phyloP scores from a whole-genome alignment of 2,329 filamentous ascomycete species.

The Chaetomium strumarium region DNA sequence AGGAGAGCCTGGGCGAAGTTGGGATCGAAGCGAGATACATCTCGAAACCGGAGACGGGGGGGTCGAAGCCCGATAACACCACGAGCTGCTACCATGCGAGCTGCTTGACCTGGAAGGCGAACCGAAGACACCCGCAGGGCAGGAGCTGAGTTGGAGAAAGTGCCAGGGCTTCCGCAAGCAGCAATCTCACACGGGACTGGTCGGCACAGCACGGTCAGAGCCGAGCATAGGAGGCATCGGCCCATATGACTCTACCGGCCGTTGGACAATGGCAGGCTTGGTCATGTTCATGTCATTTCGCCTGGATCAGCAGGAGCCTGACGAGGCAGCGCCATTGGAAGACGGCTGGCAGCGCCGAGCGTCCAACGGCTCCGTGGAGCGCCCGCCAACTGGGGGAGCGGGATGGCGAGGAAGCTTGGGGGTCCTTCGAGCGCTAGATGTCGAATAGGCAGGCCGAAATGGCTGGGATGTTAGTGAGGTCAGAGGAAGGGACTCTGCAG shows the following conservation, averaged over 20 bases:
- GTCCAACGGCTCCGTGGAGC: conserved; percentile 8
- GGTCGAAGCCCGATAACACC: conserved; percentile 18
- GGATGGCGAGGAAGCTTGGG: conserved; percentile 5
- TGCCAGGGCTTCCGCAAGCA: conserved; percentile 28
- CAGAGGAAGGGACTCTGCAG: conserved; percentile 20
- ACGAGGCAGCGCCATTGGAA: conserved; percentile 14
- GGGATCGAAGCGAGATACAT: conserved; percentile 19
- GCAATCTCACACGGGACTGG: conserved; percentile 26
- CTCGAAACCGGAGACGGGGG: conserved; percentile 24
- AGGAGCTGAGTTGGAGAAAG: conserved; percentile 19
- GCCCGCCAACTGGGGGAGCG: conserved; percentile 20
- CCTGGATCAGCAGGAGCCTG: conserved; percentile 4
- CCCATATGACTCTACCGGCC: conserved; percentile 18
- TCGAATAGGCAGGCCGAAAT: conserved; percentile 18
- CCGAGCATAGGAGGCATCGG: conserved; percentile 18
- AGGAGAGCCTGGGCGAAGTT: conserved; percentile 19
- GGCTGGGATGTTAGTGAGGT: conserved; percentile 18
- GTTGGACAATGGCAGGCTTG: conserved; percentile 21
- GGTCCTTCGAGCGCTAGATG: conserved; percentile 23
- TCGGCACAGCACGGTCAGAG: conserved; percentile 26
- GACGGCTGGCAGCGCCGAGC: conserved; percentile 18
- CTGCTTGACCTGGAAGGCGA: conserved; percentile 20
- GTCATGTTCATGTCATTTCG: conserved; percentile 28
- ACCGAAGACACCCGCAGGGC: conserved; percentile 13
- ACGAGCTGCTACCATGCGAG: conserved; percentile 18